phyloP scores from a whole-genome alignment of 257 asterid species.

The Vinca minor region DNA sequence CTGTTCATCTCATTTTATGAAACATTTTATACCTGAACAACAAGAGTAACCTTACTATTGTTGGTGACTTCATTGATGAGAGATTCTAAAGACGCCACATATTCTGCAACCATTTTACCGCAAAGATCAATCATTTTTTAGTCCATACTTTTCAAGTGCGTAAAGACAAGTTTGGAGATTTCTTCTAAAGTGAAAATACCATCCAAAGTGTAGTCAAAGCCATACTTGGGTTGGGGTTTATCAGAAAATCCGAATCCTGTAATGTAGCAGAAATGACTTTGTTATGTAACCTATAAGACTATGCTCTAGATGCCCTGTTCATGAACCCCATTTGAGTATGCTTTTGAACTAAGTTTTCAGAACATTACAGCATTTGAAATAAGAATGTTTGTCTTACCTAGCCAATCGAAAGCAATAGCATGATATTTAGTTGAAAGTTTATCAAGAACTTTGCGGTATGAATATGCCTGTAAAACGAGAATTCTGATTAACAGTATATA shows the following conservation, averaged over 20 bases:
- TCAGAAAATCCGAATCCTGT: conserved; percentile 98
- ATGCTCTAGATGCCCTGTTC: background rate
- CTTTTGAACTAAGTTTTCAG: background rate
- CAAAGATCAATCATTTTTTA: background rate
- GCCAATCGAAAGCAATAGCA: conserved; percentile 83
- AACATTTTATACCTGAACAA: conserved; percentile 66
- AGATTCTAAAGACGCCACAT: conserved; percentile 61
- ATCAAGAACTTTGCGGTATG: conserved; percentile 82
- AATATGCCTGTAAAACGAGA: conserved; percentile 51
- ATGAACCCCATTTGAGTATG: background rate
- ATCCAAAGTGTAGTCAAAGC: conserved; percentile 79
- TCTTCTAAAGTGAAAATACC: conserved; percentile 35
- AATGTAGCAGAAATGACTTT: conserved; percentile 11
- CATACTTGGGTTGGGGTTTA: conserved; percentile 87
- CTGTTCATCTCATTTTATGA: background rate
- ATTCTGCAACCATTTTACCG: conserved; percentile 40
- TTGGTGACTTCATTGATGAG: conserved; percentile 44
- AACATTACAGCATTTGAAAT: background rate
- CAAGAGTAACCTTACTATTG: conserved; percentile 58
- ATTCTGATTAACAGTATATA: background rate
- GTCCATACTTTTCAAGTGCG: background rate
- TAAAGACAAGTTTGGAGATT: background rate
- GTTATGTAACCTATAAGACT: background rate
- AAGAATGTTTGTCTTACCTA: conserved; percentile 42
- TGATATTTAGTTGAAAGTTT: conserved; percentile 65